Evolutionary conservation across 2,329 filamentous ascomycete genomes (phyloP).

Genomic region (Fusarium dlaminii): DNA sequence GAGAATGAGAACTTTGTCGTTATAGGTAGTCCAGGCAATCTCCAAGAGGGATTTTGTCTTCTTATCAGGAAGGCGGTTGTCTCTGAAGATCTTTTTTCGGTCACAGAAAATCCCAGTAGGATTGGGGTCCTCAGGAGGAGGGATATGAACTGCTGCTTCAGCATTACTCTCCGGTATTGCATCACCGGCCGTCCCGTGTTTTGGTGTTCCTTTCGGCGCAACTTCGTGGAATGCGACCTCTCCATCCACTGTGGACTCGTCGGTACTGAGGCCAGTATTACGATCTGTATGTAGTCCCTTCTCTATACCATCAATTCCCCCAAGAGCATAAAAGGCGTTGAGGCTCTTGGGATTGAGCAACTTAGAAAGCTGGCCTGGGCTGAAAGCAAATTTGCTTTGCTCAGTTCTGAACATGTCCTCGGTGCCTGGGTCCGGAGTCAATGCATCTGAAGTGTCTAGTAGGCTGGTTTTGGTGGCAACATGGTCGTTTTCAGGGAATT

Average conservation of each 20-base stretch:
- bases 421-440: conserved; percentile 70
- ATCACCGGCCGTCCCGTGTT: conserved; percentile 48
- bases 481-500: conserved; percentile 11
- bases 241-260: conserved; percentile 73
- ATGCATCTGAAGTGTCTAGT: conserved; percentile 44
- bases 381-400: conserved; percentile 85
- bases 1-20: conserved; percentile 78
- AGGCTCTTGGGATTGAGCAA: conserved; percentile 83
- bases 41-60: conserved; percentile 69
- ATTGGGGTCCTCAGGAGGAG: conserved; percentile 34
- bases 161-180: conserved; percentile 42
- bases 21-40: conserved; percentile 75
- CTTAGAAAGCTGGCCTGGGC: conserved; percentile 81
- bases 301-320: conserved; percentile 76
- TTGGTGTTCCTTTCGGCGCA: conserved; percentile 48
- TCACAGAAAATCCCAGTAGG: conserved; percentile 38
- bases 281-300: conserved; percentile 76
- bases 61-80: conserved; percentile 72
- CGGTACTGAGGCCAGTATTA: conserved; percentile 72
- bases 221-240: conserved; percentile 74
- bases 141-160: conserved; percentile 40
- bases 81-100: conserved; percentile 58
- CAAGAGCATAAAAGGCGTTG: conserved; percentile 77
- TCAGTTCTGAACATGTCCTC: conserved; percentile 77
- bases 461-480: conserved; percentile 16